Conservation (phyloP, 768 basidiomycete species). For the Mycena vulgaris region DNA sequence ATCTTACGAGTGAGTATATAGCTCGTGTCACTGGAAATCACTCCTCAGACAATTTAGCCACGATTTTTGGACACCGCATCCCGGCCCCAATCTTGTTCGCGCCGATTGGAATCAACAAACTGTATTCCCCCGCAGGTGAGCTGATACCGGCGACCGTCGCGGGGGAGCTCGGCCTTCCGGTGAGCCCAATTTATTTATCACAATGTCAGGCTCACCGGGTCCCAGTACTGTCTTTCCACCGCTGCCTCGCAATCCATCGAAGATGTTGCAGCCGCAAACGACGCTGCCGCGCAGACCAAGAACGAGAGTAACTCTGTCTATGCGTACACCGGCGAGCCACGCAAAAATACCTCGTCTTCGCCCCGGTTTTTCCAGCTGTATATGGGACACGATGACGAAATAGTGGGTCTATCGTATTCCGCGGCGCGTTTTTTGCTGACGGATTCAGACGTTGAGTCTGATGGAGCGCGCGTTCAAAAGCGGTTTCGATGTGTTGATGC, state of each 20-base stretch:
- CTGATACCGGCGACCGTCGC: constrained; percentile 59
- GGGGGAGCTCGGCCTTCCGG: constrained; percentile 57
- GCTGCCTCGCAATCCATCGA: constrained; percentile 66
- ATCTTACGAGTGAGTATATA: constrained; percentile 60
- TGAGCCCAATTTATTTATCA: neutral
- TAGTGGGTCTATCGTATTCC: constrained; percentile 47
- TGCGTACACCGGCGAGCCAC: constrained; percentile 50
- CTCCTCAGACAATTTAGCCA: constrained; percentile 41
- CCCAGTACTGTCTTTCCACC: constrained; percentile 65
- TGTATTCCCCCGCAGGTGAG: constrained; percentile 63
- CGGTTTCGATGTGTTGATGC: constrained; percentile 63
- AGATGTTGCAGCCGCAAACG: constrained; percentile 65
- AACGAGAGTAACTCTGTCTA: constrained; percentile 57
- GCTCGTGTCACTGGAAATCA: neutral
- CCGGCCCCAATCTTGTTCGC: constrained; percentile 69
- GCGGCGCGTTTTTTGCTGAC: neutral
- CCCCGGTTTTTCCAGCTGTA: constrained; percentile 72
- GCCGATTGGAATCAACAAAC: constrained; percentile 70
- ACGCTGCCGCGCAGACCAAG: constrained; percentile 53
- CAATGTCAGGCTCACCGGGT: constrained; percentile 23
- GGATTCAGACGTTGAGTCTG: constrained; percentile 58
- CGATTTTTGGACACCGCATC: constrained; percentile 63
- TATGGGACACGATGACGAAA: constrained; percentile 68
- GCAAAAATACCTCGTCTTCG: constrained; percentile 45
- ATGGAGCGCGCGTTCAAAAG: constrained; percentile 62